Conservation (phyloP, 2,329 filamentous ascomycete genomes). For the Trichothecium sympodiale region DNA sequence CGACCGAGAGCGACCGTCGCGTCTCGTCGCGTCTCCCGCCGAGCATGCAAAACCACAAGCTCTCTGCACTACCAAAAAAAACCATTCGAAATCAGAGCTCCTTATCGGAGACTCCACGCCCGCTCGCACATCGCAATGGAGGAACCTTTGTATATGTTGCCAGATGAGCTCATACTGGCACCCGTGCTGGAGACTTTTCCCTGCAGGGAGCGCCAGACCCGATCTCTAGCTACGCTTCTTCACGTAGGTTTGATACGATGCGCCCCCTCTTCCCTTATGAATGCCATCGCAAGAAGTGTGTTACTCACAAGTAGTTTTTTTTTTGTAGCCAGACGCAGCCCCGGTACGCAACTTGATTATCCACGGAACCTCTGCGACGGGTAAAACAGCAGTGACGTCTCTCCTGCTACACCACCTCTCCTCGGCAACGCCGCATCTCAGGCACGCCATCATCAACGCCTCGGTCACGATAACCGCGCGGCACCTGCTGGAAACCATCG, state of each 20-base stretch:
- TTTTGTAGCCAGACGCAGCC: slow-evolving; percentile 49
- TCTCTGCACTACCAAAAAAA: too few species aligned
- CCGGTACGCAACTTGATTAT: slow-evolving; percentile 65
- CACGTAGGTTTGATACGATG: slow-evolving; percentile 26
- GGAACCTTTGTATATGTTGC: slow-evolving; percentile 34
- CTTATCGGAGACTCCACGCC: too few species aligned
- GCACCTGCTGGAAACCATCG: slow-evolving; percentile 64
- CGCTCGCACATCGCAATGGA: too few species aligned
- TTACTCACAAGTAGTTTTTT: neutral
- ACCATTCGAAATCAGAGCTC: too few species aligned
- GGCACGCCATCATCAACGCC: slow-evolving; percentile 54
- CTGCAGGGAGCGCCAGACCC: slow-evolving; percentile 47
- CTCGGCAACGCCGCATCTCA: slow-evolving; percentile 16
- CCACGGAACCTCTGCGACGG: slow-evolving; percentile 77
- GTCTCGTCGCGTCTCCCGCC: too few species aligned
- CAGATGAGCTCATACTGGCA: slow-evolving; percentile 37
- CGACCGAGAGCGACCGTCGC: too few species aligned
- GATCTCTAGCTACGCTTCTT: slow-evolving; percentile 44
- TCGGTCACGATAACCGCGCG: slow-evolving; percentile 68
- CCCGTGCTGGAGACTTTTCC: slow-evolving; percentile 38
- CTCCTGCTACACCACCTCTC: slow-evolving; percentile 24
- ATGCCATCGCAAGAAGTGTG: neutral
- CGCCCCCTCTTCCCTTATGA: neutral
- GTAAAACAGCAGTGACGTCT: slow-evolving; percentile 64
- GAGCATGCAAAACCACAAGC: too few species aligned